These are phyloP conservation scores for Barnettozyma hawaiiensis DNA, from an alignment of 1,139 yeast genomes.

Conservation along the genomic window DNA sequence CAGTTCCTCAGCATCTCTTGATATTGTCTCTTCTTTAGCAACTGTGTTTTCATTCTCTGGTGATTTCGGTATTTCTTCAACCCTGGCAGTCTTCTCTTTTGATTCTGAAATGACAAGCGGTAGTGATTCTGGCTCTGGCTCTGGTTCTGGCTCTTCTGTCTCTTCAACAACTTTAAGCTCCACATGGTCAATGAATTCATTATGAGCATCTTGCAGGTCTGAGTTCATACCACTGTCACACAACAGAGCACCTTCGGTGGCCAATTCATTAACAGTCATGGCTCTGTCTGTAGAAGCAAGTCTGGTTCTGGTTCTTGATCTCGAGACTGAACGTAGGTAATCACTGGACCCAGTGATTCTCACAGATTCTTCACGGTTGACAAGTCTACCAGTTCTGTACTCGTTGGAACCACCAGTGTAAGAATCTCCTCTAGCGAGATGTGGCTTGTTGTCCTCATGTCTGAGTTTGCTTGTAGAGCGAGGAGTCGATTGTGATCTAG, in stretches of 20 bases:
- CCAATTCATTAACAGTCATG: constrained; percentile 26
- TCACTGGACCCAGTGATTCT: constrained; percentile 18
- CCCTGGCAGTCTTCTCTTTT: background rate
- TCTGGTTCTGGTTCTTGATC: constrained; percentile 59
- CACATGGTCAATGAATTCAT: constrained; percentile 12
- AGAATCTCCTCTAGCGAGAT: constrained; percentile 63
- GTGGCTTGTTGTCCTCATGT: constrained; percentile 39
- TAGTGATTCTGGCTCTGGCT: background rate
- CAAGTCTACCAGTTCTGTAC: constrained; percentile 15
- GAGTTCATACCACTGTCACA: constrained; percentile 23
- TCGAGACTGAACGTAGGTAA: constrained; percentile 54
- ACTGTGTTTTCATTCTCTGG: background rate
- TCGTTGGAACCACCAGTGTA: constrained; percentile 43
- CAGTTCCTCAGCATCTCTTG: background rate
- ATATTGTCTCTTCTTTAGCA: background rate
- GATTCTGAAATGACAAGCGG: background rate
- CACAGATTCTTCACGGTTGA: constrained; percentile 13
- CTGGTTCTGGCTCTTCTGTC: constrained; percentile 2
- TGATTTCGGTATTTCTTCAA: background rate
- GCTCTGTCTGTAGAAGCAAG: constrained; percentile 15
- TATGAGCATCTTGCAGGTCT: constrained; percentile 11
- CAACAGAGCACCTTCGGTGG: constrained; percentile 34
- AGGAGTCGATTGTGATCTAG: constrained; percentile 30
- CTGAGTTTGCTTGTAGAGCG: constrained; percentile 31
- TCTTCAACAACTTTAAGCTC: constrained; percentile 11